A percentile compares a stretch with the other conserved stretches of the same genome.
These are phyloP conservation scores for Poronia punctata DNA, from an alignment of 495 filamentous ascomycete genomes.

Conservation along the genomic window DNA sequence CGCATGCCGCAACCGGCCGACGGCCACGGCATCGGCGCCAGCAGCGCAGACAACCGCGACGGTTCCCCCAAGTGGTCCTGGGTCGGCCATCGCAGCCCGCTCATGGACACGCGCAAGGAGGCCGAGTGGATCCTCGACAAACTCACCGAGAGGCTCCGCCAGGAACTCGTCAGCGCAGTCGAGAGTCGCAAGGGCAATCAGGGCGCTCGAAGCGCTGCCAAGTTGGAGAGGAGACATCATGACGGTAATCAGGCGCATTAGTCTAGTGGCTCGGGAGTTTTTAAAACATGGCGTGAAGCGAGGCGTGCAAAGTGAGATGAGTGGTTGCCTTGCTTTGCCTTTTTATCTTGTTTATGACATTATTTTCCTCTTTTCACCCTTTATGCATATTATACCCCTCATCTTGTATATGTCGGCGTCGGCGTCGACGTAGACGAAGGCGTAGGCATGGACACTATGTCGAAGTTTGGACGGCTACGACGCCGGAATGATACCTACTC, in stretches of 20 bases:
- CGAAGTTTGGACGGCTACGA: too few relatives aligned
- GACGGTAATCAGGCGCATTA: slow-evolving; percentile 8
- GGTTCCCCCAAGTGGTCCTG: slow-evolving; percentile 57
- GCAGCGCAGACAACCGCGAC: slow-evolving; percentile 5
- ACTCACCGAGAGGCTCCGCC: slow-evolving; percentile 47
- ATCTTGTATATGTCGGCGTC: too few relatives aligned
- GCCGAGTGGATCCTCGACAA: slow-evolving; percentile 74
- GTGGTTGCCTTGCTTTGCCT: too few relatives aligned
- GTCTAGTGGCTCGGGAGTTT: not conserved
- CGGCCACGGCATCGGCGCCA: not conserved
- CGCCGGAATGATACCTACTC: too few relatives aligned
- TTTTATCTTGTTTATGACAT: too few relatives aligned
- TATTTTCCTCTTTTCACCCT: too few relatives aligned
- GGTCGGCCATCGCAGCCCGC: slow-evolving; percentile 63
- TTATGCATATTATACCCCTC: too few relatives aligned
- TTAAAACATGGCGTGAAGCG: not conserved
- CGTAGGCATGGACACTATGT: too few relatives aligned
- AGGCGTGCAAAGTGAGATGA: too few relatives aligned
- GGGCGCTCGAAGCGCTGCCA: not conserved
- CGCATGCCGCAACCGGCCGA: not conserved
- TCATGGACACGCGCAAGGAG: slow-evolving; percentile 67
- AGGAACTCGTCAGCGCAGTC: slow-evolving; percentile 38
- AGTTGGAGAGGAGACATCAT: slow-evolving; percentile 13
- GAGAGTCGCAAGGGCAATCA: slow-evolving; percentile 7
- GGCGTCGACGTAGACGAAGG: too few relatives aligned